These are phyloP conservation scores for Coffea eugenioides DNA, from an alignment of 257 asterid species.

Conservation along the genomic window DNA sequence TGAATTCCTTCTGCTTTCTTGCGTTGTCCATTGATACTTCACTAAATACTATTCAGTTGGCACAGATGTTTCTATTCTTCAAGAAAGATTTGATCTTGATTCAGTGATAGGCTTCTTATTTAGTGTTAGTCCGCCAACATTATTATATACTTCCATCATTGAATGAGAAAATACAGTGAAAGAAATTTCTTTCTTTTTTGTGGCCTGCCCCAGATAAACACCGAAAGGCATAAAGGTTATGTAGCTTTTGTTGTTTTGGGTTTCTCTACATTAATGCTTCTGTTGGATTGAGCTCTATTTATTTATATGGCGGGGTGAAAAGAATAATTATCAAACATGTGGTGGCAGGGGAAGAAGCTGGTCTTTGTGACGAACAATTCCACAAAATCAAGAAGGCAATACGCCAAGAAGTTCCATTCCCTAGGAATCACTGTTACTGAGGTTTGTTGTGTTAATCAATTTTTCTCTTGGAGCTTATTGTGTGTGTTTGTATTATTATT, in stretches of 20 bases:
- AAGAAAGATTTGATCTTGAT: neutral
- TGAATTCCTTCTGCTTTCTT: no score
- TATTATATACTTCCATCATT: neutral
- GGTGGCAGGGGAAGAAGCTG: conserved; percentile 76
- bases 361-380: conserved; percentile 95
- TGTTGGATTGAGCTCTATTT: neutral
- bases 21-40: neutral
- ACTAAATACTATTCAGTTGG: neutral
- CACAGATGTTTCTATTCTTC: neutral
- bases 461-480: neutral
- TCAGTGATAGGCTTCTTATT: no score
- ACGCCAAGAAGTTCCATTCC: conserved; percentile 71
- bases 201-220: neutral
- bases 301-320: neutral
- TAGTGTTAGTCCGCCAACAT: no score
- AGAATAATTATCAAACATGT: neutral
- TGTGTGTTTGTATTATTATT: neutral
- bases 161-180: neutral
- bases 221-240: neutral
- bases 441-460: conserved; percentile 43
- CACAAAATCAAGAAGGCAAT: conserved; percentile 72
- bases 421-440: conserved; percentile 76
- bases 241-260: neutral
- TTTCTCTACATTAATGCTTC: neutral
- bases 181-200: neutral